Percentiles rank a stretch among this genome's conserved stretches.
These are phyloP conservation scores for Zancudomyces culisetae DNA, from an alignment of 371 early-diverging fungal genomes.

Conservation along the genomic window DNA sequence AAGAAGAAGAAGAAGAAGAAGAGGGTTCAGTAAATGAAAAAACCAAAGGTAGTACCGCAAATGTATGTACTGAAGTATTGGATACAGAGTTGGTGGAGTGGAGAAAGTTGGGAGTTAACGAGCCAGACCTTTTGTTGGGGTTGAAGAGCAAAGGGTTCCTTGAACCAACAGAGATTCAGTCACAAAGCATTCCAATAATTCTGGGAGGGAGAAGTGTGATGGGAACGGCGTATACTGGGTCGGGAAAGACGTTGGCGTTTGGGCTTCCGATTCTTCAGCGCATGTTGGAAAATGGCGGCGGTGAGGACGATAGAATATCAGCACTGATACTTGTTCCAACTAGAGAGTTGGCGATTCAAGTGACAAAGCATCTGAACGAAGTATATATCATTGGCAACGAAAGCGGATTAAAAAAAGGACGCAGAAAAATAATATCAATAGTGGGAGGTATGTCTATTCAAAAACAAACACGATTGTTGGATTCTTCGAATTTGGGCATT, in stretches of 20 bases:
- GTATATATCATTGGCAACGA: constrained; percentile 1
- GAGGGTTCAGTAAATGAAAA: background rate
- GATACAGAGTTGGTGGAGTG: constrained; percentile 26
- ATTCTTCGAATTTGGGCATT: constrained; percentile 54
- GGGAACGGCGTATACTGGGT: constrained; percentile 96
- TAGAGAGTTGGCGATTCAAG: constrained; percentile 82
- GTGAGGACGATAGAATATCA: constrained; percentile 14
- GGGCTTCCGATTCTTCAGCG: constrained; percentile 66
- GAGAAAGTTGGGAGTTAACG: constrained; percentile 27
- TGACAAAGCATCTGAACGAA: constrained; percentile 41
- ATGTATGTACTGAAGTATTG: background rate
- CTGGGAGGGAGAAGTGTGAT: constrained; percentile 68
- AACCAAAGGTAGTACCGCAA: too few relatives aligned
- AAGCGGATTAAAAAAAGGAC: constrained; percentile 31
- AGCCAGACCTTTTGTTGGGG: constrained; percentile 34
- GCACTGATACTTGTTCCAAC: constrained; percentile 72
- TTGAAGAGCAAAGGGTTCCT: constrained; percentile 48
- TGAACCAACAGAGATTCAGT: constrained; percentile 89
- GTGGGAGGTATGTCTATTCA: constrained; percentile 89
- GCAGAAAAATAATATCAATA: constrained; percentile 40
- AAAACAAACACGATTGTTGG: constrained; percentile 57
- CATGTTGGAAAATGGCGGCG: constrained; percentile 24
- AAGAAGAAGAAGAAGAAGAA: constrained; percentile 15
- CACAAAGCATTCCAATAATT: constrained; percentile 54
- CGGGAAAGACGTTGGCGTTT: constrained; percentile 88